Evolutionary conservation across 768 basidiomycete species (phyloP).

Genomic region (Clitopilus hobsonii): DNA sequence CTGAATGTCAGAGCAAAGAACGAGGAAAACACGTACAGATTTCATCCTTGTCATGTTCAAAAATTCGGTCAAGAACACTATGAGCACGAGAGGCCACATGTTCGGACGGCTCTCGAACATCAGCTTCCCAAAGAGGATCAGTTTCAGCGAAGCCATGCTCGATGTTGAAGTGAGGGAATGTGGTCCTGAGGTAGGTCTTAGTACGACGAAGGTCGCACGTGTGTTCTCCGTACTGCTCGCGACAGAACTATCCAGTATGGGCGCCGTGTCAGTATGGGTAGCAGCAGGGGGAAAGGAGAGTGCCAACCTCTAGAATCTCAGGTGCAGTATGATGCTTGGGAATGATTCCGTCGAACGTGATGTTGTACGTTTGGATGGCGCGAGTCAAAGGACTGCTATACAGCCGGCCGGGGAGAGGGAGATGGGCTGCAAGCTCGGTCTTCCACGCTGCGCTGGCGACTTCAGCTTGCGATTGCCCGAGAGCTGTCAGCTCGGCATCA

Average conservation of each 20-base stretch:
- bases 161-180: slow-evolving; percentile 50
- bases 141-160: slow-evolving; percentile 58
- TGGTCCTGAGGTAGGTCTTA: slow-evolving; percentile 37
- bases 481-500: slow-evolving; percentile 57
- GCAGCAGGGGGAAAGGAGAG: background rate
- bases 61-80: slow-evolving; percentile 51
- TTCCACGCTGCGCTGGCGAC: slow-evolving; percentile 42
- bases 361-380: slow-evolving; percentile 51
- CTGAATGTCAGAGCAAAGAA: background rate
- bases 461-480: slow-evolving; percentile 54
- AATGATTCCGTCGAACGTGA: slow-evolving; percentile 42
- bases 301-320: slow-evolving; percentile 51
- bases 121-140: slow-evolving; percentile 55
- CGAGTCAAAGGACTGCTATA: slow-evolving; percentile 65
- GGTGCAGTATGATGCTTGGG: slow-evolving; percentile 23
- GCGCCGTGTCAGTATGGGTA: slow-evolving; percentile 37
- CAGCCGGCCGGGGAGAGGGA: slow-evolving; percentile 50
- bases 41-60: slow-evolving; percentile 37
- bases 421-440: slow-evolving; percentile 32
- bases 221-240: slow-evolving; percentile 64
- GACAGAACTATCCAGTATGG: slow-evolving; percentile 22
- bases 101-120: slow-evolving; percentile 46
- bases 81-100: slow-evolving; percentile 45
- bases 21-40: slow-evolving; percentile 35
- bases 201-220: slow-evolving; percentile 65